Evolutionary conservation across 2,329 filamentous ascomycete species (phyloP).

Genomic region (Tolypocladium tropicale): DNA sequence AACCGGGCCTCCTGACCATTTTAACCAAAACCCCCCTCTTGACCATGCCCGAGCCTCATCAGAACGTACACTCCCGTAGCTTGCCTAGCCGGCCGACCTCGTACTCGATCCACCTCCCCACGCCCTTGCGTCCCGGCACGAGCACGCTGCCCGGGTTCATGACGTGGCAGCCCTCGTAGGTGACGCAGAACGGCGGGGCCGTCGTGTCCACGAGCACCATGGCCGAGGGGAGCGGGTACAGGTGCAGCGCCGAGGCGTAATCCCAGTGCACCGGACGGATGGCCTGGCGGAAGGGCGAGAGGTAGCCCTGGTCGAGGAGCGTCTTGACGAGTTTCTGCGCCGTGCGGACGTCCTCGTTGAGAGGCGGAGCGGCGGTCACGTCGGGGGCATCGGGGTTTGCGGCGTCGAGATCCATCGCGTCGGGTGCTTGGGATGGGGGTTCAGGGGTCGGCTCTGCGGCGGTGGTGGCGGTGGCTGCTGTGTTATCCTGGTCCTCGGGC

Average conservation of each 20-base stretch:
- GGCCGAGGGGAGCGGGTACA: conserved; percentile 83
- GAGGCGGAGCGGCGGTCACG: conserved; percentile 5
- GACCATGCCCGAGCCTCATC: neutral
- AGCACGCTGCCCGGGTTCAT: conserved; percentile 82
- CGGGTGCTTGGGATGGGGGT: conserved; percentile 7
- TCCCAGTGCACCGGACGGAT: conserved; percentile 86
- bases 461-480: no score
- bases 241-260: conserved; percentile 60
- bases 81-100: conserved; percentile 54
- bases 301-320: conserved; percentile 77
- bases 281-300: conserved; percentile 76
- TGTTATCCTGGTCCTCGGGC: conserved; percentile 18
- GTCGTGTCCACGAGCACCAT: conserved; percentile 76
- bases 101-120: conserved; percentile 82
- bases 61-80: conserved; percentile 54
- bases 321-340: conserved; percentile 82
- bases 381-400: conserved; percentile 11
- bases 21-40: neutral
- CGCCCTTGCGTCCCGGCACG: conserved; percentile 55
- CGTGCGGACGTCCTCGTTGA: conserved; percentile 40
- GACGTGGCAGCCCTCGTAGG: conserved; percentile 91
- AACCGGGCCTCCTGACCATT: neutral
- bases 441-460: conserved; percentile 5
- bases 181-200: conserved; percentile 72
- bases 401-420: conserved; percentile 31